Evolutionary conservation across 1,284 basidiomycete species (phyloP).

Genomic region (Rhodotorula sp.): DNA sequence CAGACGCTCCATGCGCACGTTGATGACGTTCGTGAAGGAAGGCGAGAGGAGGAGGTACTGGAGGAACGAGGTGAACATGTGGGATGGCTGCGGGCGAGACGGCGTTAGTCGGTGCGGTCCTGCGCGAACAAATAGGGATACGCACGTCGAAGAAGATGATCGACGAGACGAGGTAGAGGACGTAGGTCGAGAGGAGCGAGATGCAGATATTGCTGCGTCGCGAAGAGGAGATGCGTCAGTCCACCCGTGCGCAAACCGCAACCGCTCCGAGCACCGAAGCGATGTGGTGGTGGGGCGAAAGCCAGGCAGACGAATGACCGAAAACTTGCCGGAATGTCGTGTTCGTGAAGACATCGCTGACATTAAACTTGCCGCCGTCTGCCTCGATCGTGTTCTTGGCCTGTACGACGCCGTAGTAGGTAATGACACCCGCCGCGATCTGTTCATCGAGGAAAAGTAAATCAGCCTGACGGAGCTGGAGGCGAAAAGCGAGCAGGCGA

Average conservation of each 20-base stretch:
- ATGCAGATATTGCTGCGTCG: slow-evolving; percentile 65
- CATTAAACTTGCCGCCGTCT: slow-evolving; percentile 53
- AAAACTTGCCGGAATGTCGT: slow-evolving; percentile 62
- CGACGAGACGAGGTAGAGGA: slow-evolving; percentile 76
- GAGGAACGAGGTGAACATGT: slow-evolving; percentile 80
- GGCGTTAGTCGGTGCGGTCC: not conserved
- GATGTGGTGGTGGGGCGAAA: too few relatives aligned
- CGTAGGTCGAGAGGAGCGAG: slow-evolving; percentile 79
- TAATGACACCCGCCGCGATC: slow-evolving; percentile 73
- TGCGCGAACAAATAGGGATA: slow-evolving; percentile 42
- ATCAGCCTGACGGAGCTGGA: not conserved
- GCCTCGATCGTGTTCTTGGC: slow-evolving; percentile 57
- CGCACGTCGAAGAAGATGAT: slow-evolving; percentile 69
- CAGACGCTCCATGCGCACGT: slow-evolving; percentile 55
- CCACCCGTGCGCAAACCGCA: too few relatives aligned
- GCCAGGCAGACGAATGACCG: too few relatives aligned
- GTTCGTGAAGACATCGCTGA: slow-evolving; percentile 66
- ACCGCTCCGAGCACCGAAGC: too few relatives aligned
- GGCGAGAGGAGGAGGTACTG: slow-evolving; percentile 91
- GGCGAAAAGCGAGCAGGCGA: not conserved
- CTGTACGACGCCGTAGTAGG: slow-evolving; percentile 66
- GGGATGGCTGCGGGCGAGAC: slow-evolving; percentile 67
- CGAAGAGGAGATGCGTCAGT: not conserved
- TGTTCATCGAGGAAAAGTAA: slow-evolving; percentile 46
- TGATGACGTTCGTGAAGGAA: slow-evolving; percentile 86